phyloP scores from a whole-genome alignment of 768 basidiomycete species.

The Lactarius quietus region DNA sequence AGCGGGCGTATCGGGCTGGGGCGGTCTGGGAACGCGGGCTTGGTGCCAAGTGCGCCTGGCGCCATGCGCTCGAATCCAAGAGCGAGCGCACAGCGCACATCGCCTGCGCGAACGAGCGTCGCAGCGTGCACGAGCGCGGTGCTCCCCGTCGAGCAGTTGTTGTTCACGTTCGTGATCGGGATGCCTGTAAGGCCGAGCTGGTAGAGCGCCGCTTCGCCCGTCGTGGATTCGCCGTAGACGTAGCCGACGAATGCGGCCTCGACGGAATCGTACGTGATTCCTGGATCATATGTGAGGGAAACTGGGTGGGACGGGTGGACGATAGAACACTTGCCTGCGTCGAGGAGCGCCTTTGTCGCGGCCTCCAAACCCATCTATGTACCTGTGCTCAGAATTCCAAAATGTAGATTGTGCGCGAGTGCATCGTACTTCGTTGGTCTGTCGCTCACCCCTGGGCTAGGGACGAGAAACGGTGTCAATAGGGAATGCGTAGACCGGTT shows the following conservation, averaged over 20 bases:
- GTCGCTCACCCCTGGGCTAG: constrained; percentile 62
- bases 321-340: constrained; percentile 36
- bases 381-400: neutral
- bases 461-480: constrained; percentile 3
- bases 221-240: constrained; percentile 76
- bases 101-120: constrained; percentile 63
- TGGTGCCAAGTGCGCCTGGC: constrained; percentile 63
- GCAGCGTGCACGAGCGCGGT: constrained; percentile 75
- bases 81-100: constrained; percentile 71
- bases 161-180: constrained; percentile 84
- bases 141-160: constrained; percentile 83
- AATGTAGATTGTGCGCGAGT: neutral
- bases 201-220: constrained; percentile 79
- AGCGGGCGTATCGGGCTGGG: constrained; percentile 48
- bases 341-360: constrained; percentile 79
- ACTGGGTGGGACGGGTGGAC: neutral
- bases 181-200: constrained; percentile 81
- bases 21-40: constrained; percentile 51
- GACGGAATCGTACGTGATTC: constrained; percentile 77
- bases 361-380: constrained; percentile 82
- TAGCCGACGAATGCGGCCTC: constrained; percentile 75
- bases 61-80: constrained; percentile 87
- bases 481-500: neutral
- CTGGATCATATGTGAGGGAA: neutral
- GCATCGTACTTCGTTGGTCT: constrained; percentile 63